A percentile compares a stretch with the other conserved stretches of the same genome.
Conservation (phyloP, 768 basidiomycete genomes). For the Phlebiopsis flavidoalba region DNA sequence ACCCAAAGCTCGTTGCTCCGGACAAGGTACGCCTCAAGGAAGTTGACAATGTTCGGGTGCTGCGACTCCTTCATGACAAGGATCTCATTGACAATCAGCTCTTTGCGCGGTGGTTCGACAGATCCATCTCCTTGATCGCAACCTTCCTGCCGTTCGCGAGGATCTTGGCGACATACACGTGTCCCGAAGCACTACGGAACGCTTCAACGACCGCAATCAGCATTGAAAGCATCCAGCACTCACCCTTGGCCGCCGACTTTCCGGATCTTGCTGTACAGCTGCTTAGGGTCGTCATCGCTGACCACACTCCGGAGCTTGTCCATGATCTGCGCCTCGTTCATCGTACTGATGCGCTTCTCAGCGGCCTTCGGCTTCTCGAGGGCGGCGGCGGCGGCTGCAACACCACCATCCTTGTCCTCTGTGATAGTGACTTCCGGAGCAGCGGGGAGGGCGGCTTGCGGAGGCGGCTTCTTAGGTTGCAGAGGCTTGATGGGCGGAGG, state of each 20-base stretch:
- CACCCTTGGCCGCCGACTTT: constrained; percentile 99
- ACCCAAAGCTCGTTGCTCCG: constrained; percentile 92
- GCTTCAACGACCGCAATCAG: not conserved
- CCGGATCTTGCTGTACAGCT: constrained; percentile 92
- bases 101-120: constrained; percentile 94
- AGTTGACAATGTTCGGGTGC: constrained; percentile 97
- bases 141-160: constrained; percentile 81
- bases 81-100: constrained; percentile 96
- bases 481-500: constrained; percentile 70
- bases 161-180: constrained; percentile 96
- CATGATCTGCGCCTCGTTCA: constrained; percentile 99
- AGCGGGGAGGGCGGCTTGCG: constrained; percentile 13
- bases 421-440: constrained; percentile 11
- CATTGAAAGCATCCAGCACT: constrained; percentile 26
- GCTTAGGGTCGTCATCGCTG: constrained; percentile 79
- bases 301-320: constrained; percentile 92
- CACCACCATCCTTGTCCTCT: constrained; percentile 42
- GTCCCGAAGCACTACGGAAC: constrained; percentile 78
- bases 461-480: constrained; percentile 63
- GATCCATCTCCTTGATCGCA: constrained; percentile 98
- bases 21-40: constrained; percentile 85
- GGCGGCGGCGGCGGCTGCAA: constrained; percentile 67
- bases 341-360: constrained; percentile 89
- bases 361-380: constrained; percentile 58
- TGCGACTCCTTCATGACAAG: constrained; percentile 98